Base-by-base conservation (phyloP, 106 monocot species). In the Xerophyta viscosa region DNA sequence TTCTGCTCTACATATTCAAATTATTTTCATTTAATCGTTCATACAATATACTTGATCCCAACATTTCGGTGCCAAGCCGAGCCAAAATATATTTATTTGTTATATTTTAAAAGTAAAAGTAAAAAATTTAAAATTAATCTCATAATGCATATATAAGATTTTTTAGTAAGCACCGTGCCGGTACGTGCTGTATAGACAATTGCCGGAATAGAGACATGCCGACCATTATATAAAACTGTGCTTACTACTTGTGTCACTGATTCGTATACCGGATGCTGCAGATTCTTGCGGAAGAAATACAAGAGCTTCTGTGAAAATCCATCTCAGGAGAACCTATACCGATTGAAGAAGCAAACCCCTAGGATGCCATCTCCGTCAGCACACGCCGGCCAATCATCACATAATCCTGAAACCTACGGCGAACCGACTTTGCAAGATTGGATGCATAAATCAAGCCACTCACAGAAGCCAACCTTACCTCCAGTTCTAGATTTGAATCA, bases 401-500 rank as follows among this genome's bases (percentile, higher is more conserved):
- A 11, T 6, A 68, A 49, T 25, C 27, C 47, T 22, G 50, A 18
- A 0, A 43, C 20, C 15, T 10, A 25, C 24, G 36, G 6, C 1
- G 52, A 52, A 25, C 10, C 24, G 9, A 9, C 54, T 18, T 23
- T 27, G 9, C 48, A 69, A 29, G 75, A 70, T 13, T 39, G 47
- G 19, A 71, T 46, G 23, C 41, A 60, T 17, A 73, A 48, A 57
- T 30, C 37, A n/a, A 66, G 24, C 43, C 62, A 77, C 56, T 54
- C 52, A 64, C 39, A 54, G 29, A 0, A 24, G 7, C 61, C 68
- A 21, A 87, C 36, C 18, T 31, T 48, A 14, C 24, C 64, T 50
- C 20, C 52, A 23, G 30, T 70, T 7, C 46, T 87, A 31, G 87
- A 87, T 43, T 68, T 81, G 54, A 87, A 87, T 52, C 80, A 77